Evolutionary conservation across 192 early-diverging fungal genomes (phyloP).

Genomic region (Gigaspora rosea): DNA sequence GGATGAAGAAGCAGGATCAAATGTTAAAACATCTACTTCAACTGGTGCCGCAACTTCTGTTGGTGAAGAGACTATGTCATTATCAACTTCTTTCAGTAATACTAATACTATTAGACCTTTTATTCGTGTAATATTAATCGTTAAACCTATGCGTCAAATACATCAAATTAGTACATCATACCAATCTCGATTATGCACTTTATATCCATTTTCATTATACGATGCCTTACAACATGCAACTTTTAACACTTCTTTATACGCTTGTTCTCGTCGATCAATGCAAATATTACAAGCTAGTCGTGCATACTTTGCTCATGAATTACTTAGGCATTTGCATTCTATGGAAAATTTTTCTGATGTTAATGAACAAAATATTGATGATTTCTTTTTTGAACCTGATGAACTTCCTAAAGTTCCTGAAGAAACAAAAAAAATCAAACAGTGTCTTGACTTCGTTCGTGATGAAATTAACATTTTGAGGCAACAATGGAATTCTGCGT

Average conservation of each 20-base stretch:
- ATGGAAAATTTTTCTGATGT: constrained; percentile 26
- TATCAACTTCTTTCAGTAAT: neutral
- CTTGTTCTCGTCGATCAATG: constrained; percentile 33
- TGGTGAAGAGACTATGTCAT: neutral
- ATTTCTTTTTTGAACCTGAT: constrained; percentile 32
- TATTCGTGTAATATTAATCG: constrained; percentile 28
- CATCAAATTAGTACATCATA: constrained; percentile 29
- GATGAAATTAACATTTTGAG: constrained; percentile 28
- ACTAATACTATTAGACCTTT: constrained; percentile 29
- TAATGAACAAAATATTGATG: constrained; percentile 31
- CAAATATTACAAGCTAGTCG: constrained; percentile 31
- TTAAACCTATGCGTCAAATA: constrained; percentile 33
- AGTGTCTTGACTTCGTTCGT: constrained; percentile 21
- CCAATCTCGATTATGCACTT: constrained; percentile 5
- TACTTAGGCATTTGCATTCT: constrained; percentile 17
- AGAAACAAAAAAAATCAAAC: constrained; percentile 25
- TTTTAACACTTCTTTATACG: constrained; percentile 30
- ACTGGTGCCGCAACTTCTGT: constrained; percentile 29
- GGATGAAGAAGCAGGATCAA: constrained; percentile 9
- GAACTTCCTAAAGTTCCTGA: constrained; percentile 24
- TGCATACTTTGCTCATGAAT: constrained; percentile 22
- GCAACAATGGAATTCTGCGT: constrained; percentile 31
- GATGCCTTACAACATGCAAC: constrained; percentile 33
- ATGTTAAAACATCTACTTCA: constrained; percentile 25
- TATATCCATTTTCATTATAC: constrained; percentile 31